A percentile compares a stretch with the other conserved stretches of the same genome.
phyloP scores from a whole-genome alignment of 2,329 filamentous ascomycete species.

The Chaetomium olivaceum region DNA sequence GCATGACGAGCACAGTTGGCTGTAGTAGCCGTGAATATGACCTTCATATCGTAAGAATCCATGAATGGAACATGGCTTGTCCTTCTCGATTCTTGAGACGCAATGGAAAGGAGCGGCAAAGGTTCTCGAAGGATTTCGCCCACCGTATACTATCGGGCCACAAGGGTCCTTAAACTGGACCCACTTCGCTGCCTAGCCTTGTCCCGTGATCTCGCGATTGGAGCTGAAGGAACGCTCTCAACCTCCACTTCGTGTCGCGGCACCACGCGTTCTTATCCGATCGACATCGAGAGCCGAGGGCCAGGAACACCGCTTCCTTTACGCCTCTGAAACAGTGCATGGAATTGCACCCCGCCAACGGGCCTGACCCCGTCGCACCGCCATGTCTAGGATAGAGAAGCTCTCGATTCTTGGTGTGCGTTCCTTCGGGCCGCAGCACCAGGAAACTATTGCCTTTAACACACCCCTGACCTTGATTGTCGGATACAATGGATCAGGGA shows the following conservation, averaged over 20 bases:
- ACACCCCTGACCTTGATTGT: constrained; percentile 94
- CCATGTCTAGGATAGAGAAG: constrained; percentile 82
- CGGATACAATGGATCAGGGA: constrained; percentile 94
- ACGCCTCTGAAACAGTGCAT: not conserved
- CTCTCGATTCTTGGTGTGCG: constrained; percentile 80
- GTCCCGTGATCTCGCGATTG: not conserved
- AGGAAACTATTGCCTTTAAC: constrained; percentile 79
- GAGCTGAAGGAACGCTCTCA: not conserved
- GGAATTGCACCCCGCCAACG: not conserved
- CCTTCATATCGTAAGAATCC: too few relatives aligned
- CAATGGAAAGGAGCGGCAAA: not conserved
- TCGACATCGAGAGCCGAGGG: not conserved
- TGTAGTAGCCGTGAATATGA: too few relatives aligned
- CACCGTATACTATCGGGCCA: not conserved
- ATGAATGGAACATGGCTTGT: not conserved
- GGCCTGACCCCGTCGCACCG: constrained; percentile 1
- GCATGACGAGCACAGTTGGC: too few relatives aligned
- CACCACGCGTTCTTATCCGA: not conserved
- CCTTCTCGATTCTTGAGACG: not conserved
- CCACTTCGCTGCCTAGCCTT: not conserved
- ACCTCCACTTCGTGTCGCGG: not conserved
- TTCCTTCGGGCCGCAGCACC: constrained; percentile 76
- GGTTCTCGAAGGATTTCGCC: not conserved
- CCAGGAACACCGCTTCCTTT: not conserved
- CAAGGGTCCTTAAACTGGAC: not conserved